These are phyloP conservation scores for Venturia carpophila DNA, from an alignment of 2,329 filamentous ascomycete genomes.

Conservation along the genomic window DNA sequence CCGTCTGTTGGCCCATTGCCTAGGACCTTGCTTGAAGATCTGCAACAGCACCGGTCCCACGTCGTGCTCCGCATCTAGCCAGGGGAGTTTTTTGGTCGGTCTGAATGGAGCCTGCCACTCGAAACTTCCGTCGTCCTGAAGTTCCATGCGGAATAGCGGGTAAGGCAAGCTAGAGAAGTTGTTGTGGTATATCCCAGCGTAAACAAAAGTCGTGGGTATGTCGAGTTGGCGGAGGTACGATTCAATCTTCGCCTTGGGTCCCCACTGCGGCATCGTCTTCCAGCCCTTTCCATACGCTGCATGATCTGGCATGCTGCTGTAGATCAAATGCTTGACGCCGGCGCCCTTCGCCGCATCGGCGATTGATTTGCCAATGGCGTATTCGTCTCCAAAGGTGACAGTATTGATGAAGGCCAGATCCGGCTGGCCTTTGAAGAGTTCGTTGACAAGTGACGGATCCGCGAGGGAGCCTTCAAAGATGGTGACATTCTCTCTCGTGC, in stretches of 20 bases:
- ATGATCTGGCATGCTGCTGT: constrained; percentile 96
- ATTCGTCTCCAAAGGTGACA: constrained; percentile 91
- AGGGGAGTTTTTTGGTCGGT: constrained; percentile 78
- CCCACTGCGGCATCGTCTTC: constrained; percentile 84
- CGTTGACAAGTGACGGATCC: constrained; percentile 67
- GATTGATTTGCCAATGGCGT: constrained; percentile 77
- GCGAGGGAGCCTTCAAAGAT: constrained; percentile 58
- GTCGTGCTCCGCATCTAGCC: constrained; percentile 94
- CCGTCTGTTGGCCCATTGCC: constrained; percentile 72
- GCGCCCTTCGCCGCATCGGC: constrained; percentile 83
- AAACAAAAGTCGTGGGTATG: constrained; percentile 84
- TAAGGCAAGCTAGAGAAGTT: constrained; percentile 93
- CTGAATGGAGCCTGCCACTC: constrained; percentile 92
- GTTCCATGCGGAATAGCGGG: constrained; percentile 90
- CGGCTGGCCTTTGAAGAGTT: constrained; percentile 58
- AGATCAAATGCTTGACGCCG: constrained; percentile 84
- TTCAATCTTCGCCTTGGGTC: constrained; percentile 85
- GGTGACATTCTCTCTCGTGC: constrained; percentile 72
- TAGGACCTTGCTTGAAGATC: constrained; percentile 86
- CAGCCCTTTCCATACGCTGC: constrained; percentile 66
- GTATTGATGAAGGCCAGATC: constrained; percentile 97
- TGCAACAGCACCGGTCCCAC: constrained; percentile 87
- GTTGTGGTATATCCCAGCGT: constrained; percentile 97
- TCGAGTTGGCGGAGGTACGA: constrained; percentile 78
- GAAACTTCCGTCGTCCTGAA: constrained; percentile 77